These are phyloP conservation scores for Cupressus sempervirens DNA, from an alignment of 75 land plant genomes.

Conservation along the genomic window DNA sequence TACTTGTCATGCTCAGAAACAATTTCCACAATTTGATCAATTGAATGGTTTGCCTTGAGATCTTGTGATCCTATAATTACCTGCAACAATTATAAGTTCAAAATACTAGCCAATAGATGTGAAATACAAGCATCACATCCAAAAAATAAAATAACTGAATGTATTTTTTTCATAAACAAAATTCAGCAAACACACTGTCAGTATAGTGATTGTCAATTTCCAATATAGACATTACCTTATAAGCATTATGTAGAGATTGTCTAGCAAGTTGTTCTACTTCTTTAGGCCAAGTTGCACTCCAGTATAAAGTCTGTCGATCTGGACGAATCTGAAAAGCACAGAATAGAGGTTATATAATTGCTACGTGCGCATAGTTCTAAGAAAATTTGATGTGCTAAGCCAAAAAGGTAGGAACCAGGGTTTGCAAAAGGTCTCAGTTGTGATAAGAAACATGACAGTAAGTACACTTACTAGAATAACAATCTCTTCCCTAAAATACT, in stretches of 20 bases:
- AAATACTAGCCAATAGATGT: neutral
- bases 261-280: slow-evolving; percentile 92
- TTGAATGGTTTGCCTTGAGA: slow-evolving; percentile 96
- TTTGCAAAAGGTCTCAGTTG: neutral
- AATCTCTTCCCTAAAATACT: neutral
- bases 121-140: neutral
- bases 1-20: slow-evolving; percentile 90
- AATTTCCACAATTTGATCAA: slow-evolving; percentile 89
- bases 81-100: slow-evolving; percentile 30
- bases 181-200: neutral
- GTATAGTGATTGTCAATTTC: neutral
- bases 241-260: slow-evolving; percentile 79
- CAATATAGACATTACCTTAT: slow-evolving; percentile 51
- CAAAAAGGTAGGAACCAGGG: neutral
- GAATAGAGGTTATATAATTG: neutral
- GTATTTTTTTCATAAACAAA: neutral
- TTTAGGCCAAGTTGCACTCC: slow-evolving; percentile 99
- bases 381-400: neutral
- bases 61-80: slow-evolving; percentile 86
- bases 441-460: neutral
- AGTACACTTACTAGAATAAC: neutral
- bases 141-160: neutral
- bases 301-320: slow-evolving; percentile 95
- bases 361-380: neutral
- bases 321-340: slow-evolving; percentile 81